phyloP scores from a whole-genome alignment of 768 basidiomycete species.

The Amanita jacksonii region DNA sequence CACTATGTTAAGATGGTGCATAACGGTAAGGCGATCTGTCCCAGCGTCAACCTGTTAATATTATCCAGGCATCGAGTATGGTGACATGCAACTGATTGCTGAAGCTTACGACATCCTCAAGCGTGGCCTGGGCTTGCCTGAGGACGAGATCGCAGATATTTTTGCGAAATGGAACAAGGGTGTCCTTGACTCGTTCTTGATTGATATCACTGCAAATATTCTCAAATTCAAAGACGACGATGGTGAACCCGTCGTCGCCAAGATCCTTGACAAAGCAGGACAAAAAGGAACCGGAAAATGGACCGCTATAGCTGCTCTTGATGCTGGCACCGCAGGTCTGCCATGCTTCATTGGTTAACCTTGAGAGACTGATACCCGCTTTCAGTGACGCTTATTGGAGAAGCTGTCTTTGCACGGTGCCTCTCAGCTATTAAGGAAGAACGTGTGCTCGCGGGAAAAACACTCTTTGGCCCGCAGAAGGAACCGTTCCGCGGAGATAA shows the following conservation, averaged over 20 bases:
- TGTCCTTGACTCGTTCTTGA: constrained; percentile 98
- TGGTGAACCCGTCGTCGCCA: constrained; percentile 81
- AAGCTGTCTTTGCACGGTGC: constrained; percentile 98
- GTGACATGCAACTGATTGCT: constrained; percentile 98
- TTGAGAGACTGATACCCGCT: constrained; percentile 4
- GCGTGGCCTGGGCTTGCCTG: constrained; percentile 80
- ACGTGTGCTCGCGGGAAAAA: constrained; percentile 87
- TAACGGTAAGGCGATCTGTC: constrained; percentile 49
- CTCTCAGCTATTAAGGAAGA: constrained; percentile 95
- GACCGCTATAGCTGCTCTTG: constrained; percentile 96
- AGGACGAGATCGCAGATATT: constrained; percentile 90
- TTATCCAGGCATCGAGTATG: constrained; percentile 88
- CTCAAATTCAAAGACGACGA: constrained; percentile 96
- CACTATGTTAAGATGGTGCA: constrained; percentile 99
- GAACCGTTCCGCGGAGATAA: constrained; percentile 97
- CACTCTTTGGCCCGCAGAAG: constrained; percentile 82
- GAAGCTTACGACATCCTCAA: constrained; percentile 99
- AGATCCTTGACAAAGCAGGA: constrained; percentile 93
- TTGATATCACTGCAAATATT: constrained; percentile 96
- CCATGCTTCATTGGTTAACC: constrained; percentile 10
- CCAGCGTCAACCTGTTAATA: constrained; percentile 3
- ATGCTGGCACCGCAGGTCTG: constrained; percentile 79
- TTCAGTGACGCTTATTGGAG: constrained; percentile 94
- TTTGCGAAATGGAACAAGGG: constrained; percentile 97
- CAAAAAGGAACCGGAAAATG: constrained; percentile 99